A percentile compares a stretch with the other conserved stretches of the same genome.
These are phyloP conservation scores for Leishmania major DNA, from an alignment of 208 protist genomes.

Conservation along the genomic window DNA sequence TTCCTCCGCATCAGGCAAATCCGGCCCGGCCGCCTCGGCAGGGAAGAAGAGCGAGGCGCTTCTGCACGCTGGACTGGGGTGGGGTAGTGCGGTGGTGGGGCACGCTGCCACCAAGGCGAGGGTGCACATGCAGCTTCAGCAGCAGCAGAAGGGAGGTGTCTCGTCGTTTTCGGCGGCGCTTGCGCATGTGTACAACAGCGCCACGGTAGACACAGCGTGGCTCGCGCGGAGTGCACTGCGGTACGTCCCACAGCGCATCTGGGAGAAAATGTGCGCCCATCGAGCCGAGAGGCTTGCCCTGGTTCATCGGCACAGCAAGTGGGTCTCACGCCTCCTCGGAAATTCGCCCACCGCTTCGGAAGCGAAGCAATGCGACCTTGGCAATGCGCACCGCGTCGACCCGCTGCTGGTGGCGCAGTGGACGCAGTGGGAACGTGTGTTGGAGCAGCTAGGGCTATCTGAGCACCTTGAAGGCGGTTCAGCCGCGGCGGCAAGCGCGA, in stretches of 20 bases:
- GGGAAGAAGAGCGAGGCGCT: slow-evolving; percentile 23
- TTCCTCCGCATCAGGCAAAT: background rate
- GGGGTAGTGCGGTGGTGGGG: slow-evolving; percentile 33
- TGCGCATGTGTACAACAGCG: slow-evolving; percentile 55
- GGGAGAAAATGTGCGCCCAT: slow-evolving; percentile 53
- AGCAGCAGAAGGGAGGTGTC: slow-evolving; percentile 25
- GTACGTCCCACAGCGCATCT: slow-evolving; percentile 44
- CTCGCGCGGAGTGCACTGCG: slow-evolving; percentile 63
- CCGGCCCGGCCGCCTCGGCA: background rate
- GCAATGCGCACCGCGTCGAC: slow-evolving; percentile 17
- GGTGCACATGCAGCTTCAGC: slow-evolving; percentile 31
- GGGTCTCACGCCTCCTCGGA: slow-evolving; percentile 15
- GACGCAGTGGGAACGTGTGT: slow-evolving; percentile 37
- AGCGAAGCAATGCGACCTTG: background rate
- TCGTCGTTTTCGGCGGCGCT: background rate
- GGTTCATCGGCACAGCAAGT: slow-evolving; percentile 32
- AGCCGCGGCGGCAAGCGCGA: background rate
- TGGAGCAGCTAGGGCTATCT: slow-evolving; percentile 27
- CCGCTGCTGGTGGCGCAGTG: slow-evolving; percentile 47
- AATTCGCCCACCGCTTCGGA: background rate
- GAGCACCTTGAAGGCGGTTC: background rate
- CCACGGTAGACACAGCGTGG: slow-evolving; percentile 58
- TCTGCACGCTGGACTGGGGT: slow-evolving; percentile 27
- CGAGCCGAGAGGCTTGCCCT: slow-evolving; percentile 16
- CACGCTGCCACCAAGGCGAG: slow-evolving; percentile 23